Evolutionary conservation across 306 rosid genomes (phyloP).

Genomic region (Astragalus glycyphyllos): DNA sequence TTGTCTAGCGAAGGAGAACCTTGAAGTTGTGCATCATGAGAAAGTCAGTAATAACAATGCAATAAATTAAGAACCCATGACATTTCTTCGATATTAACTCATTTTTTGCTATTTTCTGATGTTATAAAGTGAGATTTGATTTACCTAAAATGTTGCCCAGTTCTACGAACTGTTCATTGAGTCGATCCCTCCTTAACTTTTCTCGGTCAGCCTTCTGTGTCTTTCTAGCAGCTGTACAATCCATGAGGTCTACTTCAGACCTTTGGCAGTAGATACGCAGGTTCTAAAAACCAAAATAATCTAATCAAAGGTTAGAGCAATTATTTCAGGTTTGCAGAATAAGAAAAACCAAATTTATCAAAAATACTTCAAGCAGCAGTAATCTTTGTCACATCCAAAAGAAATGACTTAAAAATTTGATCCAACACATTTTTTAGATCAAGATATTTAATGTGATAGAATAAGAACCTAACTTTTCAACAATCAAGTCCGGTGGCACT

Average conservation of each 20-base stretch:
- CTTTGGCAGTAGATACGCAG: constrained; percentile 50
- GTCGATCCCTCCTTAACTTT: constrained; percentile 81
- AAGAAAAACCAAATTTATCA: constrained; percentile 17
- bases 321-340: constrained; percentile 27
- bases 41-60: constrained; percentile 16
- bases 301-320: constrained; percentile 28
- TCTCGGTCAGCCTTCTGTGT: constrained; percentile 90
- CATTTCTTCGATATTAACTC: background rate
- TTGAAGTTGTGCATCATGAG: background rate
- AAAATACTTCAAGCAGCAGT: constrained; percentile 34
- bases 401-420: background rate
- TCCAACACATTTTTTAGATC: constrained; percentile 5
- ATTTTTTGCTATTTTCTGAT: background rate
- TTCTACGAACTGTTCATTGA: constrained; percentile 80
- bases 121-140: constrained; percentile 4
- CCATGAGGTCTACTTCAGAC: constrained; percentile 65
- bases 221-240: constrained; percentile 69
- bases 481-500: constrained; percentile 17
- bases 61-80: background rate
- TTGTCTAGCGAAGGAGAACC: background rate
- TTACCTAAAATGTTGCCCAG: constrained; percentile 75
- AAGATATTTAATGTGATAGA: background rate
- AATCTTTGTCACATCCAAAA: constrained; percentile 12
- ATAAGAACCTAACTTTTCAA: background rate
- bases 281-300: constrained; percentile 27